Percentiles rank a stretch among this genome's conserved stretches.
Evolutionary conservation across 352 stramenopile species (phyloP).

Genomic region (Globisporangium alternatum): DNA sequence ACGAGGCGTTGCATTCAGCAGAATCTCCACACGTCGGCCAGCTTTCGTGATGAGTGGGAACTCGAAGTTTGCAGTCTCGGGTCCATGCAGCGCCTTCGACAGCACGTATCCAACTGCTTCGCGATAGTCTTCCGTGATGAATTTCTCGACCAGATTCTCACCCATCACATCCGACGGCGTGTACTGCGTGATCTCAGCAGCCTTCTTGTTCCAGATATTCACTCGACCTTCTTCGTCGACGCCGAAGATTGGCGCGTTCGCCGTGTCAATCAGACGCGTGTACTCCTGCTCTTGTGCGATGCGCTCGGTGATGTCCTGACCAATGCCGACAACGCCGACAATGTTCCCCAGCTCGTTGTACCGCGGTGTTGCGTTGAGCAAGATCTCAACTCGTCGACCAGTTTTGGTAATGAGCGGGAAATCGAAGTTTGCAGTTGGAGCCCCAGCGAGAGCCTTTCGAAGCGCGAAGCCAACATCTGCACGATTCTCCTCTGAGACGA

Average conservation of each 20-base stretch:
- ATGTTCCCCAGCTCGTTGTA: constrained; percentile 64
- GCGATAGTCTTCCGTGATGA: constrained; percentile 51
- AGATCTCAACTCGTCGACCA: constrained; percentile 48
- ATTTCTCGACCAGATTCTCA: constrained; percentile 54
- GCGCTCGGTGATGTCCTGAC: constrained; percentile 48
- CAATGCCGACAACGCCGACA: constrained; percentile 80
- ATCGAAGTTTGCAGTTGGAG: constrained; percentile 79
- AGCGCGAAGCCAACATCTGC: constrained; percentile 23
- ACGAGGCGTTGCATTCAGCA: constrained; percentile 70
- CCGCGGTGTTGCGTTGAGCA: constrained; percentile 70
- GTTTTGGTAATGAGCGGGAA: constrained; percentile 48
- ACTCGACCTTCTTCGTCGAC: constrained; percentile 27
- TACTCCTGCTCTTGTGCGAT: constrained; percentile 73
- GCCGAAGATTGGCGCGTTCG: constrained; percentile 84
- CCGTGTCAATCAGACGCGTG: constrained; percentile 68
- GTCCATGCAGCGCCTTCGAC: constrained; percentile 34
- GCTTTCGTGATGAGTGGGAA: constrained; percentile 74
- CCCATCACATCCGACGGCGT: constrained; percentile 66
- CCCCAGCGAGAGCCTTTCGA: constrained; percentile 38
- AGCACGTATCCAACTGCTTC: constrained; percentile 34
- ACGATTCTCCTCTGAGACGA: constrained; percentile 49
- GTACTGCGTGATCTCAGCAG: constrained; percentile 63
- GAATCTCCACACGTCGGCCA: constrained; percentile 63
- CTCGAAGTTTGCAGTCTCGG: constrained; percentile 60
- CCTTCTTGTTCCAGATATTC: constrained; percentile 75